Evolutionary conservation across 2,329 filamentous ascomycete genomes (phyloP).

Genomic region (Didymellaceae sp.): DNA sequence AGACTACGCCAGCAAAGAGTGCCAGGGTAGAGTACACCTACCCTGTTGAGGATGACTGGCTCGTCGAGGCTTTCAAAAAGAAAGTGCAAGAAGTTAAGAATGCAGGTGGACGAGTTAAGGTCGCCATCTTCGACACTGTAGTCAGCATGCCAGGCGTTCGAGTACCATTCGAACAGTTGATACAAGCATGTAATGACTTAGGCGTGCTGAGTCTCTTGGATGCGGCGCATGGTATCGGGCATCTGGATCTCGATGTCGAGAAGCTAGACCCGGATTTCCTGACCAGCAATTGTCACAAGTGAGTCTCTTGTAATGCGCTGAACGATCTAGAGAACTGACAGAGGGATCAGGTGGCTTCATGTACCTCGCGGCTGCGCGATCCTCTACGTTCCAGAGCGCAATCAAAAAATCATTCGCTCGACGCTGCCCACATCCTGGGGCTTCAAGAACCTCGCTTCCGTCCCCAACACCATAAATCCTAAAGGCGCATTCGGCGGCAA

Average conservation of each 20-base stretch:
- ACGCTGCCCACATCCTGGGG: slow-evolving; percentile 83
- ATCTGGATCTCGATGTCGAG: slow-evolving; percentile 73
- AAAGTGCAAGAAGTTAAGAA: slow-evolving; percentile 61
- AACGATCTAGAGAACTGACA: background rate
- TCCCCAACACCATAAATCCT: slow-evolving; percentile 49
- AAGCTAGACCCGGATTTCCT: slow-evolving; percentile 82
- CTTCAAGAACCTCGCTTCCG: slow-evolving; percentile 56
- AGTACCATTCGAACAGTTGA: slow-evolving; percentile 77
- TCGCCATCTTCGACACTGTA: slow-evolving; percentile 82
- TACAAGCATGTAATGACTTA: slow-evolving; percentile 67
- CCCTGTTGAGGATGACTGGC: slow-evolving; percentile 72
- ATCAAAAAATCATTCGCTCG: slow-evolving; percentile 76
- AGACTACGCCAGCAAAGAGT: slow-evolving; percentile 62
- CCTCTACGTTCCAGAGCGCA: slow-evolving; percentile 77
- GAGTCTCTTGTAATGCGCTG: slow-evolving; percentile 5
- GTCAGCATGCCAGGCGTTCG: slow-evolving; percentile 78
- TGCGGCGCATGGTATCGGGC: slow-evolving; percentile 83
- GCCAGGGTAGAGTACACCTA: slow-evolving; percentile 68
- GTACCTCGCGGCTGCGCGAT: slow-evolving; percentile 80
- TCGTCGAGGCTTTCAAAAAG: slow-evolving; percentile 67
- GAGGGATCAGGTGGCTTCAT: slow-evolving; percentile 73
- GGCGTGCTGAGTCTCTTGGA: slow-evolving; percentile 79
- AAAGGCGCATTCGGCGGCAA: slow-evolving; percentile 25
- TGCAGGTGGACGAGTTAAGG: slow-evolving; percentile 66
- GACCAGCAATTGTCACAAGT: slow-evolving; percentile 71